Base-by-base conservation (phyloP, 2,329 filamentous ascomycete species). In the Aspergillus melleus region DNA sequence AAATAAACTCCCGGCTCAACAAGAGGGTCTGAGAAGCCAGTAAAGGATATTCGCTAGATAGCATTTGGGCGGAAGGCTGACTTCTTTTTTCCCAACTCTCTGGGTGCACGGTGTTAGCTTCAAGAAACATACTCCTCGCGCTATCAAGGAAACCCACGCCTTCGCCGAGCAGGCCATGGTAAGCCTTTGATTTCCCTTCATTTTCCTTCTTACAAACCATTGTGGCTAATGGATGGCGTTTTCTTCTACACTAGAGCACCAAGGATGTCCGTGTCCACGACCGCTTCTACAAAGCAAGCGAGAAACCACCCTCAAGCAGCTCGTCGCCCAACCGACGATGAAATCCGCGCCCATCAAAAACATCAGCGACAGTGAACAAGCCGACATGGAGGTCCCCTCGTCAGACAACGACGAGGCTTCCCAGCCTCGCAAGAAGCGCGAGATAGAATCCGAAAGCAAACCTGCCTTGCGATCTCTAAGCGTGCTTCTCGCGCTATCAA, bases 401-500 rank as follows among this genome's bases (percentile, higher is more conserved):
- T 74, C 73, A 3, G 76, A 77, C 14, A 72, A 78, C 20, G 66
- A 70, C 20, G 59, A 69, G 9, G 65, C 58, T 36, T 65, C 69
- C 20, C 75, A 67, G 47, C 76, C 79, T 19, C 77, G 76, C 53
- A 77, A 77, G 55, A 77, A 71, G 64, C 74, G 72, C 59, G 73
- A 69, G 4, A 19, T 74, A 5, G 72, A 69, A 49, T 53, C 63
- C 14, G 65, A 70, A 22, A 63, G 63, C 30, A 6, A 14, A 54
- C 61, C 19, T 24, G 44, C n/a, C 32, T 52, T 67, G 14, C 22
- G 22, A 22, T 4, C 22, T 4, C 22, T 4, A 98, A 99, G 92
- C 88, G 95, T 80, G 96, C 96, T 80, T 96, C 95, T 80, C 87
- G 88, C 77, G 96, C 95, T 77, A 96, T 99, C 87, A 99, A 99